phyloP scores from a whole-genome alignment of 371 early-diverging fungal species.

The Capillidium rhysosporum region DNA sequence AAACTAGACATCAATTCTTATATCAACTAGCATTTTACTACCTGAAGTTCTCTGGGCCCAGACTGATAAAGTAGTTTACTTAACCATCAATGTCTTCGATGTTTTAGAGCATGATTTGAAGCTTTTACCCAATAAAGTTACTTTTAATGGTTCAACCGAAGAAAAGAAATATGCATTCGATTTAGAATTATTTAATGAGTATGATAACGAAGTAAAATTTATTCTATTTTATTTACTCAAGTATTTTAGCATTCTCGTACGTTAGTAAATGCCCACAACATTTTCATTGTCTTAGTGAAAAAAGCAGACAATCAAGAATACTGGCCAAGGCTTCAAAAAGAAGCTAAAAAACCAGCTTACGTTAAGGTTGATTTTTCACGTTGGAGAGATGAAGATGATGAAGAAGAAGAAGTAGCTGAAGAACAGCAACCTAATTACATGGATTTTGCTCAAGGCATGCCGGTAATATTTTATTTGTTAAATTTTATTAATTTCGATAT shows the following conservation, averaged over 20 bases:
- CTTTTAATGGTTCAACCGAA: constrained; percentile 37
- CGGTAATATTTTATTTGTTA: constrained; percentile 14
- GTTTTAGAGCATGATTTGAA: constrained; percentile 32
- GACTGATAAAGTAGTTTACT: constrained; percentile 49
- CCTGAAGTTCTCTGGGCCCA: constrained; percentile 89
- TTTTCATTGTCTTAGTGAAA: constrained; percentile 46
- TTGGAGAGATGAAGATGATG: constrained; percentile 89
- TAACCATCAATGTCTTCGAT: constrained; percentile 73
- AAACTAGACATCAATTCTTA: no score
- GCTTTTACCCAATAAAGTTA: constrained; percentile 30
- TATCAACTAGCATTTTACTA: constrained; percentile 12
- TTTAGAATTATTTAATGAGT: constrained; percentile 46
- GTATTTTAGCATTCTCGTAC: constrained; percentile 37
- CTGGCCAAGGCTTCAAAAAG: constrained; percentile 77
- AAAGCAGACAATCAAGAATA: constrained; percentile 31
- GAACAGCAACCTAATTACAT: constrained; percentile 18
- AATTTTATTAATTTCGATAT: no score
- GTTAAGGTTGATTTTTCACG: constrained; percentile 78
- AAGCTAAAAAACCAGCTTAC: constrained; percentile 40
- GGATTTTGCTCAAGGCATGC: constrained; percentile 17
- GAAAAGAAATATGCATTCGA: constrained; percentile 50
- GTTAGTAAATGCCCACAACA: constrained; percentile 37
- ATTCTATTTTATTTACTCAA: neutral
- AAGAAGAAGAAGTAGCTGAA: constrained; percentile 67
- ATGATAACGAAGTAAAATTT: constrained; percentile 45